Conservation (phyloP, 805 yeast genomes). For the Pichia nakasei region DNA sequence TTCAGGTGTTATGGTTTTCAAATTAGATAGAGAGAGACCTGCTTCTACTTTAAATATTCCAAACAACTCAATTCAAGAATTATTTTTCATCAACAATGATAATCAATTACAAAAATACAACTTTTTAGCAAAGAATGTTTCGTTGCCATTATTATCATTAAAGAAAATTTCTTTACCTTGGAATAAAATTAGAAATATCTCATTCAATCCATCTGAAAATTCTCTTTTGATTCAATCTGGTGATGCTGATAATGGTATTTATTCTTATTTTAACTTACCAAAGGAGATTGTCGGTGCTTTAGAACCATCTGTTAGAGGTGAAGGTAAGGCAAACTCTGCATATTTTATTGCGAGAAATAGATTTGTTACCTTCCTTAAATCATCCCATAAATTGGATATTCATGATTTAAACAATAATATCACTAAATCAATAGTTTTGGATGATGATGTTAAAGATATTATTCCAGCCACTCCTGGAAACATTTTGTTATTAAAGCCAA, state of each 20-base stretch:
- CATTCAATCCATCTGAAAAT: constrained; percentile 89
- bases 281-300: constrained; percentile 88
- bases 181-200: constrained; percentile 75
- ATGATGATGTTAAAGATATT: constrained; percentile 58
- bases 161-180: constrained; percentile 79
- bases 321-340: constrained; percentile 80
- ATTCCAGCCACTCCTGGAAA: constrained; percentile 77
- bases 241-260: constrained; percentile 55
- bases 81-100: constrained; percentile 72
- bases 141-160: constrained; percentile 75
- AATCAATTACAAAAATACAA: constrained; percentile 81
- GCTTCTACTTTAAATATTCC: constrained; percentile 46
- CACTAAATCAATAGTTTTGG: constrained; percentile 74
- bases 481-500: constrained; percentile 62
- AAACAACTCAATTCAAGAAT: constrained; percentile 39
- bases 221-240: constrained; percentile 78
- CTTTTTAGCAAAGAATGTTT: constrained; percentile 49
- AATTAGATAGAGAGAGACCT: constrained; percentile 95
- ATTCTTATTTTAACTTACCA: constrained; percentile 71
- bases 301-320: constrained; percentile 74
- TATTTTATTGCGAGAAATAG: constrained; percentile 91
- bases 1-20: constrained; percentile 95
- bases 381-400: constrained; percentile 62
- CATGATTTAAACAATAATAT: constrained; percentile 74
- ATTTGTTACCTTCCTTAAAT: constrained; percentile 69